Evolutionary conservation across 1,284 basidiomycete species (phyloP).

Genomic region (Kalmanozyma brasiliensis): DNA sequence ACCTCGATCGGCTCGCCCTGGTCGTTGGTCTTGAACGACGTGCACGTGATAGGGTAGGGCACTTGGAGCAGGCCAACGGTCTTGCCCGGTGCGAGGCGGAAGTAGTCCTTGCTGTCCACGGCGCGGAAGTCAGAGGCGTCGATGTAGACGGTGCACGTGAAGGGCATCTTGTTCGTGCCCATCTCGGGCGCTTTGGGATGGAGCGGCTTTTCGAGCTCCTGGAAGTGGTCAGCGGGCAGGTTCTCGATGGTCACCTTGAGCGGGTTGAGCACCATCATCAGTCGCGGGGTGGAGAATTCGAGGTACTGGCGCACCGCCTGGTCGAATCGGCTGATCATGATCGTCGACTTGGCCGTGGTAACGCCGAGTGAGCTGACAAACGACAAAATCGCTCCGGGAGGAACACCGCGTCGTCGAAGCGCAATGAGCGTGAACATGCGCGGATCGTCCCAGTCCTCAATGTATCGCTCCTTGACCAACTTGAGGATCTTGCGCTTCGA

Average conservation of each 20-base stretch:
- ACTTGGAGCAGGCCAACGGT: constrained; percentile 96
- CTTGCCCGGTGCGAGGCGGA: constrained; percentile 95
- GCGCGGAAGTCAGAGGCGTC: constrained; percentile 93
- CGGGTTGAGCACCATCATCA: constrained; percentile 92
- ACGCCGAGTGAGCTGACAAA: constrained; percentile 95
- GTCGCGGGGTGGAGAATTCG: constrained; percentile 85
- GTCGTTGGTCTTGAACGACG: constrained; percentile 80
- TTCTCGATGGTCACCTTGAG: constrained; percentile 88
- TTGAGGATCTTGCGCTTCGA: constrained; percentile 95
- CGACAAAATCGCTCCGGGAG: constrained; percentile 90
- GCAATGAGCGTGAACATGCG: constrained; percentile 98
- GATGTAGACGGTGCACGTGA: constrained; percentile 91
- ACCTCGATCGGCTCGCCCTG: constrained; percentile 78
- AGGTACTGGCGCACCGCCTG: constrained; percentile 88
- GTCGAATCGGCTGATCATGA: constrained; percentile 89
- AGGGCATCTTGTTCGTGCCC: constrained; percentile 84
- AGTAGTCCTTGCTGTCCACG: constrained; percentile 93
- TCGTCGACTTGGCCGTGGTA: constrained; percentile 82
- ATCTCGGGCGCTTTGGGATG: constrained; percentile 93
- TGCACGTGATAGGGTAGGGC: constrained; percentile 94
- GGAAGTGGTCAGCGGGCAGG: constrained; percentile 83
- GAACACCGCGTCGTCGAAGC: constrained; percentile 90
- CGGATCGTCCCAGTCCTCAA: constrained; percentile 96
- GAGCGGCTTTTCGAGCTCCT: constrained; percentile 87
- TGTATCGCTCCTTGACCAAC: constrained; percentile 85